phyloP scores from a whole-genome alignment of 352 stramenopile species.

The Phytophthora sojae region DNA sequence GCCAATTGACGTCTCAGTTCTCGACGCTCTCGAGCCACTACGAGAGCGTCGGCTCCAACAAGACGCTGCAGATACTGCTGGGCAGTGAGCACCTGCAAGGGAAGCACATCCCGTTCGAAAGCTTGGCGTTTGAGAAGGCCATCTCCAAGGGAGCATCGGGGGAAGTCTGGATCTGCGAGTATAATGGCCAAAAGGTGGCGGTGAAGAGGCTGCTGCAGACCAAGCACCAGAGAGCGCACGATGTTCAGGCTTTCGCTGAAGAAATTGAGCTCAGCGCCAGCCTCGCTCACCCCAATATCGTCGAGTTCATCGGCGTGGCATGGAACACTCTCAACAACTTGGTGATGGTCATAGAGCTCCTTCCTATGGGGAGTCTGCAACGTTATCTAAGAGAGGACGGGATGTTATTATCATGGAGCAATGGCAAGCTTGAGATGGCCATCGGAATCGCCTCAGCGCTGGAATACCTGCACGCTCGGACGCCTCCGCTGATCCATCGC shows the following conservation, averaged over 20 bases:
- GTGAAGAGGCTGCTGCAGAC: slow-evolving; percentile 51
- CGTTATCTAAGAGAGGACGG: slow-evolving; percentile 27
- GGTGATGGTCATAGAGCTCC: slow-evolving; percentile 44
- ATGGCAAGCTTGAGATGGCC: slow-evolving; percentile 57
- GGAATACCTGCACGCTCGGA: slow-evolving; percentile 41
- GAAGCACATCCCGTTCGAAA: slow-evolving; percentile 33
- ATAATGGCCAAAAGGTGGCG: slow-evolving; percentile 48
- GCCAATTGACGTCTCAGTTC: slow-evolving; percentile 29
- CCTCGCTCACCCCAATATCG: slow-evolving; percentile 57
- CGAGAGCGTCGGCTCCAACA: slow-evolving; percentile 25
- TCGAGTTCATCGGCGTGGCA: slow-evolving; percentile 57
- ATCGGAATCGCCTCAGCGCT: slow-evolving; percentile 43
- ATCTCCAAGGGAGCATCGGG: slow-evolving; percentile 45
- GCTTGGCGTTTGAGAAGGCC: slow-evolving; percentile 11
- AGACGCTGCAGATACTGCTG: slow-evolving; percentile 28
- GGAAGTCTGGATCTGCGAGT: slow-evolving; percentile 57
- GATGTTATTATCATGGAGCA: slow-evolving; percentile 36
- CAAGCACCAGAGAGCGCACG: slow-evolving; percentile 37
- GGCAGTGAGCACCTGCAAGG: slow-evolving; percentile 21
- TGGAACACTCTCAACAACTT: slow-evolving; percentile 54
- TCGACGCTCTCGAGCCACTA: slow-evolving; percentile 49
- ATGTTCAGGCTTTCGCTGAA: slow-evolving; percentile 45
- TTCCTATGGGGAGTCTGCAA: slow-evolving; percentile 32
- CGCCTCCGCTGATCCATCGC: slow-evolving; percentile 43
- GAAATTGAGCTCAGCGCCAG: slow-evolving; percentile 66